Base-by-base conservation (phyloP, 2,329 filamentous ascomycete species). In the Neoscytalidium dimidiatum region DNA sequence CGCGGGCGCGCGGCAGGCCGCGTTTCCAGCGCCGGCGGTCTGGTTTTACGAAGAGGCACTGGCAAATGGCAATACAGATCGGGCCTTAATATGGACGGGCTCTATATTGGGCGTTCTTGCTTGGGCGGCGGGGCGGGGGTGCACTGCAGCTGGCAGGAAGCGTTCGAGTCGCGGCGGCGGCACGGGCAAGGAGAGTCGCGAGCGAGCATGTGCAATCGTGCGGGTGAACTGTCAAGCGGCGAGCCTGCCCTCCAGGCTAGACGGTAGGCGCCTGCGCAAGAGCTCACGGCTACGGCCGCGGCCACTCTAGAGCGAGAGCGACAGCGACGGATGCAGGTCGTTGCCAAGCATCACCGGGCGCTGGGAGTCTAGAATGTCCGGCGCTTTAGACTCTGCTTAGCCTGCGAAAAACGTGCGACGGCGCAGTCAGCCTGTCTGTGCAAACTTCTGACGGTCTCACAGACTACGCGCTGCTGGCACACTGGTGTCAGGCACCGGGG, bases 341-440 rank as follows among this genome's bases (percentile, higher is more conserved):
- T 60, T 60, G 56, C 56, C 56, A 60, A 60, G 56, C 38, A 46
- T 46, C 56, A 21, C 41, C 41, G 56, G 56, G 26, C 56, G 56
- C 38, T 60, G 38, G n/a, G 23, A 31, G 56, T 46, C 56, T 60
- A 60, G 56, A 60, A 17, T 29, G 38, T 5, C 56, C 33, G 41
- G 14, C 51, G 33, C 33, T 23, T 21, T 19, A 21, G 52, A 19
- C 33, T 57, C 14, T 26, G 26, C 41, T n/a, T 46, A 33, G 56
- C 56, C 56, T 14, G 26, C 38, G 41, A 46, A 57, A 33, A 60
- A 60, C 56, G 56, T 60, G 56, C 56, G 56, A 60, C 56, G 56
- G 56, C 56, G 56, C 41, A 21, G 56, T 60, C 56, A 60, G 56
- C 38, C 38, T 46, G 38, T 26, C 28, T 60, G 56, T 28, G 56